Evolutionary conservation across 768 basidiomycete genomes (phyloP).

Genomic region (Tricholoma bakamatsutake): DNA sequence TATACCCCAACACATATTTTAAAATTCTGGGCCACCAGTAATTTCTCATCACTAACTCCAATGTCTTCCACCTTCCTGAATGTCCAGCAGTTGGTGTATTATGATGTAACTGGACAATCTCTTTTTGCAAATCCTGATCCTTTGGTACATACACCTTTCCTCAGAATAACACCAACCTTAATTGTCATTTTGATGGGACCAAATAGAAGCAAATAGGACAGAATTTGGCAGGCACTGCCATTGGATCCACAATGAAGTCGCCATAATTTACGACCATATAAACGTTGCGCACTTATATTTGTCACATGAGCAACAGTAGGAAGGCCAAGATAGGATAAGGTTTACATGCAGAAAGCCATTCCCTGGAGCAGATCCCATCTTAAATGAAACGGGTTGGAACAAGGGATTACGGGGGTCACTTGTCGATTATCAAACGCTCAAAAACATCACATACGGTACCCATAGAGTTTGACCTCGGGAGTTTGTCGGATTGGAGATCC

Average conservation of each 20-base stretch:
- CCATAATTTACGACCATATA: constrained; percentile 64
- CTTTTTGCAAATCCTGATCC: no score
- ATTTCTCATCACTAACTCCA: no score
- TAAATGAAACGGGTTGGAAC: constrained; percentile 66
- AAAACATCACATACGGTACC: constrained; percentile 28
- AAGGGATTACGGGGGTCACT: constrained; percentile 17
- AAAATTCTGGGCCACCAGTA: no score
- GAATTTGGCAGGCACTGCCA: no score
- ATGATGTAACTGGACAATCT: no score
- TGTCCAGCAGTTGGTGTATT: no score
- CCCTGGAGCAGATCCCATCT: constrained; percentile 38
- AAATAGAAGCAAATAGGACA: no score
- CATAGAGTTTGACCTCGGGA: constrained; percentile 31
- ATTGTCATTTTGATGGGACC: no score
- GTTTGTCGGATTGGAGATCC: constrained; percentile 25
- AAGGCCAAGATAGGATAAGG: not conserved
- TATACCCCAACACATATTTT: no score
- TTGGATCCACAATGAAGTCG: constrained; percentile 43
- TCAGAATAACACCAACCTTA: no score
- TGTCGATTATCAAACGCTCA: not conserved
- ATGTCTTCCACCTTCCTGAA: no score
- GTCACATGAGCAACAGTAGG: not conserved
- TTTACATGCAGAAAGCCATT: constrained; percentile 60
- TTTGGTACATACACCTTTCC: no score
- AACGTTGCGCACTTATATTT: constrained; percentile 51